A percentile compares a stretch with the other conserved stretches of the same genome.
Evolutionary conservation across 495 filamentous ascomycete genomes (phyloP).

Genomic region (Penicillium daleae): DNA sequence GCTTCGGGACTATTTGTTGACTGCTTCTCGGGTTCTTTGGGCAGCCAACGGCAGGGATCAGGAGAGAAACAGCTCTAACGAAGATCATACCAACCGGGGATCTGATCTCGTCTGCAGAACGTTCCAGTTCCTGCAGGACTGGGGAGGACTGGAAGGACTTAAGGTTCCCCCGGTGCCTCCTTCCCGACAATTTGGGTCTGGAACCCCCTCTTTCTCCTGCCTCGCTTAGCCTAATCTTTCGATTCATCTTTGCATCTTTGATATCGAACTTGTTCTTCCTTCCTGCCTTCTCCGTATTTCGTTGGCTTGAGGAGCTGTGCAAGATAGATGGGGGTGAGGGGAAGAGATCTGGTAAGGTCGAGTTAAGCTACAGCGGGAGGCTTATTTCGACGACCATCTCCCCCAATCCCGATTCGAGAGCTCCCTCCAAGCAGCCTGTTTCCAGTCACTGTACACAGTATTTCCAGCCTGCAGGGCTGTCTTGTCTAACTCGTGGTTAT

Average conservation of each 20-base stretch:
- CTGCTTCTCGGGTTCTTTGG: neutral
- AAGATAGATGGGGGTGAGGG: neutral
- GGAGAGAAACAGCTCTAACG: neutral
- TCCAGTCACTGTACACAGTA: neutral
- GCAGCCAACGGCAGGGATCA: conserved; percentile 3
- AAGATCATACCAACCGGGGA: neutral
- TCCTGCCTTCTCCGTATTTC: neutral
- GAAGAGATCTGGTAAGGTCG: conserved; percentile 13
- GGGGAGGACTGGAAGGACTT: neutral
- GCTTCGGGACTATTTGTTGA: neutral
- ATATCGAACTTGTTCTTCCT: conserved; percentile 23
- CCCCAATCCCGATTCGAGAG: neutral
- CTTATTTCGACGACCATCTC: conserved; percentile 2
- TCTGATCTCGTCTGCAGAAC: conserved; percentile 4
- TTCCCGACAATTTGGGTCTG: conserved; percentile 27
- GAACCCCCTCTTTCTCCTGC: conserved; percentile 15
- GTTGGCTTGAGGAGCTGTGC: neutral
- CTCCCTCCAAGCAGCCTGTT: neutral
- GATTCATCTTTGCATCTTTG: conserved; percentile 50
- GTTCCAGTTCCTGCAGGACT: neutral
- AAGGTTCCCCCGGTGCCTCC: conserved; percentile 18
- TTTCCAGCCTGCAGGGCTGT: neutral
- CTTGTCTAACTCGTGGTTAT: neutral
- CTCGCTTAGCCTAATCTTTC: conserved; percentile 8
- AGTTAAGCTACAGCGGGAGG: conserved; percentile 7